Base-by-base conservation (phyloP, 2,329 filamentous ascomycete species). In the Blastomyces parvus region DNA sequence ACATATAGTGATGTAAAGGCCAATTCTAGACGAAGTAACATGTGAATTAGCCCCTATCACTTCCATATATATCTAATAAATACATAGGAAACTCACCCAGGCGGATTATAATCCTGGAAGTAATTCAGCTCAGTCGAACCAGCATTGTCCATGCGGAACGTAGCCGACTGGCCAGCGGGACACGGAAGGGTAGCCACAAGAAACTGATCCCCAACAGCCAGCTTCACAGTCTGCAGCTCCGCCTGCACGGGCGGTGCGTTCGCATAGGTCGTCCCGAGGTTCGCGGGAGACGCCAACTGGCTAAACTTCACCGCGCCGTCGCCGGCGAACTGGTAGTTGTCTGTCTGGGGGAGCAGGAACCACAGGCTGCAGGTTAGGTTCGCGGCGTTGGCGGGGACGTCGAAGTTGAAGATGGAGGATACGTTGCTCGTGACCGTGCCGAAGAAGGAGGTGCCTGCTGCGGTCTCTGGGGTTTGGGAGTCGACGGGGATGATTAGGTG, bases 391-490 rank as follows among this genome's bases (percentile, higher is more conserved):
- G 73, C 66, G 0, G 83, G 83, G 53, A 89, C 83, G 70, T 88
- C 85, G 74, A 89, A 89, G 77, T 88, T 88, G 81, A 87, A 89
- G 70, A 88, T 82, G 14, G 82, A 82, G 11, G 82, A 83, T 59
- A 83, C 73, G 25, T 74, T 77, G 22, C 78, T 73, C 14, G 81
- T 82, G 46, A 87, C 77, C 13, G 80, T 79, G 61, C 84, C 86
- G 66, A 83, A 81, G 74, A 78, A 82, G 0, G 79, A 80, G 1
- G 81, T 84, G 8, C 85, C 85, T 53, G 75, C 74, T 0, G 82
- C 76, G 3, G 74, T 78, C 70, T 81, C 73, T 0, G 86, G 84
- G 19, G 80, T 74, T 19, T 78, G 74, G 2, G 80, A 81, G 74
- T 85, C 79, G 66, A 88, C 74, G 5, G 84, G 82, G 40, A 88